Percentiles rank a stretch among this genome's conserved stretches.
phyloP scores from a whole-genome alignment of 2,329 filamentous ascomycete genomes.

The Penicillium sp. region DNA sequence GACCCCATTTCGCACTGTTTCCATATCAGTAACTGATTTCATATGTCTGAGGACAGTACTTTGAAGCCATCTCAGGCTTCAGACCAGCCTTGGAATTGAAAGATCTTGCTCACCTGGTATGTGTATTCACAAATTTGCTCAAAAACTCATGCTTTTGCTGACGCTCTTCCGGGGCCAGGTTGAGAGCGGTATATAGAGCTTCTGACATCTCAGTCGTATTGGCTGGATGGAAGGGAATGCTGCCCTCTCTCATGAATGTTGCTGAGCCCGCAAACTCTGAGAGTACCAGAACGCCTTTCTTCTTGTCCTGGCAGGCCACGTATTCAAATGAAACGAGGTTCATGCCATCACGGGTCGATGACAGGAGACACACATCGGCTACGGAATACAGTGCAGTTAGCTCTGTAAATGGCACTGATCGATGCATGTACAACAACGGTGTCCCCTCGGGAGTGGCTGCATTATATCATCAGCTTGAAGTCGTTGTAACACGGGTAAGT shows the following conservation, averaged over 20 bases:
- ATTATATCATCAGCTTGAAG: constrained; percentile 16
- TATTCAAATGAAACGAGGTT: constrained; percentile 97
- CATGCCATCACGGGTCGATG: constrained; percentile 92
- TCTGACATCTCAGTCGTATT: constrained; percentile 91
- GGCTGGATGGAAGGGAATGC: constrained; percentile 91
- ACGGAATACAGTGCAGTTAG: constrained; percentile 89
- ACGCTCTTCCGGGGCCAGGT: constrained; percentile 81
- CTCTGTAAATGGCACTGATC: constrained; percentile 89
- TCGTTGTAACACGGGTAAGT: neutral
- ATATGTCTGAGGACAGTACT: neutral
- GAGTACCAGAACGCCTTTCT: constrained; percentile 87
- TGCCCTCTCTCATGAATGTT: constrained; percentile 78
- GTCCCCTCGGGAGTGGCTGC: constrained; percentile 88
- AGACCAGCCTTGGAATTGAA: neutral
- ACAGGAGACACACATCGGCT: constrained; percentile 85
- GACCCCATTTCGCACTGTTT: constrained; percentile 39
- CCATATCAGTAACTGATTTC: neutral
- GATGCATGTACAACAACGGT: constrained; percentile 94
- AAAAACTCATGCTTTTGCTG: constrained; percentile 80
- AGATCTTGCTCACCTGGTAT: constrained; percentile 65
- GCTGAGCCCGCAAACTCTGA: constrained; percentile 96
- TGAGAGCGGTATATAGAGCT: constrained; percentile 82
- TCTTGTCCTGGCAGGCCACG: constrained; percentile 83
- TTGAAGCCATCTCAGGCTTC: neutral
- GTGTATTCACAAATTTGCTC: constrained; percentile 86